These are phyloP conservation scores for Suhomyces sp. DNA, from an alignment of 805 yeast species.

Conservation along the genomic window DNA sequence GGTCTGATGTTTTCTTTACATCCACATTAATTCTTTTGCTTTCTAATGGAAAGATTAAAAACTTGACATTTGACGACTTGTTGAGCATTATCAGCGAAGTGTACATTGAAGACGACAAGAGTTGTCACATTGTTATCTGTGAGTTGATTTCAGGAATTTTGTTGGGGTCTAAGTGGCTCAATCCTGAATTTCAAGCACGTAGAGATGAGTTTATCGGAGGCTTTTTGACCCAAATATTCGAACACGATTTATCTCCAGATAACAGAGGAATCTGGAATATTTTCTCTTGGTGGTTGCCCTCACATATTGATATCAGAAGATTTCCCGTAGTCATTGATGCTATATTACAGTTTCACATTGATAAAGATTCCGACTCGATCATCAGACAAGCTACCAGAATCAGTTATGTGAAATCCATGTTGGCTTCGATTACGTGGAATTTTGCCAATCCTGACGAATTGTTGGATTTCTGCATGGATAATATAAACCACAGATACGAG, in stretches of 20 bases:
- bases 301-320: slow-evolving; percentile 66
- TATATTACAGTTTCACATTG: slow-evolving; percentile 47
- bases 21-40: slow-evolving; percentile 49
- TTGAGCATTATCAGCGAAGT: slow-evolving; percentile 46
- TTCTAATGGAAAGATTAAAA: slow-evolving; percentile 41
- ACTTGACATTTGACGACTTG: slow-evolving; percentile 50
- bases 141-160: slow-evolving; percentile 70
- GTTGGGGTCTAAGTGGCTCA: slow-evolving; percentile 45
- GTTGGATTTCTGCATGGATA: slow-evolving; percentile 41
- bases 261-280: slow-evolving; percentile 72
- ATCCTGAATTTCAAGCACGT: slow-evolving; percentile 23
- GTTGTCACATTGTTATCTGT: slow-evolving; percentile 69
- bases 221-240: slow-evolving; percentile 47
- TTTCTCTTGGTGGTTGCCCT: slow-evolving; percentile 70
- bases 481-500: slow-evolving; percentile 65
- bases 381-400: slow-evolving; percentile 62
- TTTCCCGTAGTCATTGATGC: slow-evolving; percentile 48
- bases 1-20: slow-evolving; percentile 59
- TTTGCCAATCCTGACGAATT: slow-evolving; percentile 49
- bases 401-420: slow-evolving; percentile 49
- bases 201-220: slow-evolving; percentile 48
- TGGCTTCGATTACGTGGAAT: slow-evolving; percentile 54
- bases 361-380: slow-evolving; percentile 56
- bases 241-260: slow-evolving; percentile 68
- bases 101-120: slow-evolving; percentile 66